Evolutionary conservation across 2,329 filamentous ascomycete genomes (phyloP).

Genomic region (Trichoderma sp.): DNA sequence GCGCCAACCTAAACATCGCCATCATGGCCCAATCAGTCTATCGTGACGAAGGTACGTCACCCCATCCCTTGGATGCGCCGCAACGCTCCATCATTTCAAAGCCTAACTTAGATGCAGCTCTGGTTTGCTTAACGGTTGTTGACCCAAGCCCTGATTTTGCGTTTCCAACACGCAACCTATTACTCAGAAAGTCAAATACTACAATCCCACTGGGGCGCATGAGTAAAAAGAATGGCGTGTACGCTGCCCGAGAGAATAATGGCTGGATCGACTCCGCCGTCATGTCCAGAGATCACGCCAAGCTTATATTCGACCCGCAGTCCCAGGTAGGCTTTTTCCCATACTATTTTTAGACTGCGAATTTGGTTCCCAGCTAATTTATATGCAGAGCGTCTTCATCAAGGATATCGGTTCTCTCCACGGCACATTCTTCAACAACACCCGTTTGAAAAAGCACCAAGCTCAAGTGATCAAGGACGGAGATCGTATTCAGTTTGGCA

Average conservation of each 20-base stretch:
- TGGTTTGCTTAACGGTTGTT: conserved; percentile 39
- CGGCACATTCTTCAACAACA: conserved; percentile 53
- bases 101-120: conserved; percentile 32
- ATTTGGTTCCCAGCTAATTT: conserved; percentile 32
- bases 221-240: conserved; percentile 45
- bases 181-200: conserved; percentile 40
- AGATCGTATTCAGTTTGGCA: conserved; percentile 45
- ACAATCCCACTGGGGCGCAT: conserved; percentile 49
- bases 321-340: conserved; percentile 46
- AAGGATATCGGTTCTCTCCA: conserved; percentile 56
- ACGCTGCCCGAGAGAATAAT: conserved; percentile 53
- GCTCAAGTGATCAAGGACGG: conserved; percentile 34
- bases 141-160: conserved; percentile 32
- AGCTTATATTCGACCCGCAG: conserved; percentile 51
- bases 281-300: conserved; percentile 71
- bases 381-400: conserved; percentile 48
- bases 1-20: neutral
- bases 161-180: conserved; percentile 38
- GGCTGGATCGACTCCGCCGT: conserved; percentile 72
- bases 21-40: conserved; percentile 12
- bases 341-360: neutral
- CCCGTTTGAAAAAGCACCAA: conserved; percentile 32
- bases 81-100: neutral
- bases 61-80: conserved; percentile 3
- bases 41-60: conserved; percentile 18